Base-by-base conservation (phyloP, 768 basidiomycete species). In the Lactarius hatsudake region DNA sequence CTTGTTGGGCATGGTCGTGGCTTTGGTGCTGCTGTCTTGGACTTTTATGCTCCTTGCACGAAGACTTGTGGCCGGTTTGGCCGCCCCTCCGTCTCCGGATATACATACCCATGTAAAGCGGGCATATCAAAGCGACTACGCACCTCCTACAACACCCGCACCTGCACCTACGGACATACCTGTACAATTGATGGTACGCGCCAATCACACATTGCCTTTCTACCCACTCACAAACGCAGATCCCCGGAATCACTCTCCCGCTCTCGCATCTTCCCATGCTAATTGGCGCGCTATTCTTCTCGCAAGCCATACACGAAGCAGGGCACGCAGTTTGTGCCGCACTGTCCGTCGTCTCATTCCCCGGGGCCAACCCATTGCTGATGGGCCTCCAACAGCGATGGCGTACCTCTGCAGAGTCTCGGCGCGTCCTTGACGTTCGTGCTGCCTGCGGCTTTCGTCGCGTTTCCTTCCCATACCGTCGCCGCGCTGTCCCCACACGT, bases 171-270 rank as follows among this genome's bases (percentile, higher is more conserved):
- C 64, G 10, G 54, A 54, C 23, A 34, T 69, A n/a, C 62, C 57
- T 13, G 26, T 68, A 43, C 68, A 70, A 45, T 57, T 71, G 10
- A 57, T 71, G 30, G 73, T 71, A 40, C 59, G 67, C 34, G 12
- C 62, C 60, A 45, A 9, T 40, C 32, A 51, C n/a, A 51, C 23
- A 20, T 45, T 20, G n/a, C 38, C 26, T 17, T 38, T 32, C 30
- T 38, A 30, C 8, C 18, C 38, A 23, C 20, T 20, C 34, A 20
- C 15, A 59, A 18, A 60, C 10, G 20, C 70, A 94, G 92, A 87
- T 96, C 43, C 93, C 94, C 26, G 93, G 93, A 1, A 68, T 93
- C 8, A 96, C 91, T 2, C 85, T 91, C 1, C 93, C 93, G 1
- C 72, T 92, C n/a, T 76, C 78, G 30, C 87, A 95, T 72, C 73